Base-by-base conservation (phyloP, 2,329 filamentous ascomycete genomes). In the Penicillium sp. region DNA sequence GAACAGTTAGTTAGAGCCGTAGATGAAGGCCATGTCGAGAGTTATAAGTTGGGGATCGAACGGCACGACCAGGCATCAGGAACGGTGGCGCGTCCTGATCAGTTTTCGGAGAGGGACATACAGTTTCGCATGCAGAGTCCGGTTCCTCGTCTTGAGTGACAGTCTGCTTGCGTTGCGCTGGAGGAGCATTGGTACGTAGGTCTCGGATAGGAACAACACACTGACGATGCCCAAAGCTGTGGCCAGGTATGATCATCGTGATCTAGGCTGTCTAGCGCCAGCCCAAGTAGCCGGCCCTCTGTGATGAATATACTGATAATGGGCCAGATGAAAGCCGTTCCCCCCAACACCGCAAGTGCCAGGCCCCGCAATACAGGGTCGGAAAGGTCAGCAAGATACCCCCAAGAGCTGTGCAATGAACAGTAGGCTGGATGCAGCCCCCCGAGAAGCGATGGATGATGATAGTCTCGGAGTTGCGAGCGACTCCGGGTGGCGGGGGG, bases 1-100 rank as follows among this genome's bases (percentile, higher is more conserved):
- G 76, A 91, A 94, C 23, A 96, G 86, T 70, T 93, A 94, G 3
- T 96, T 81, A 46, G 95, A 91, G 17, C 87, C 91, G 73, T 96
- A 96, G 35, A 95, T 86, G 38, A 96, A 79, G 0, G 90, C 84
- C 64, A 90, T 85, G 68, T 89, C 90, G 15, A 53, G 41, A 15
- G 52, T 55, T 6, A 47, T 19, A 3, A 46, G 41, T 9, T 46
- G 21, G 21, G 21, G 21, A 21, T 21, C 21, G 21, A 21, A 21
- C 21, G 21, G 21, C 21, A 21, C 2, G 21, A 21, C 21, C 21
- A 21, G 21, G 21, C 21, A 21, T 21, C 21, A 2, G 21, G 21
- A 21, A 21, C 21, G 21, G 21, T 21, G 21, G 21, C 21, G 21
- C 21, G 21, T 21, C 21, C 21, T 21, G 21, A 21, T 21, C 21